Percentiles rank a stretch among this genome's conserved stretches.
phyloP scores from a whole-genome alignment of 1,139 yeast species.

The Magnusiomyces suaveolens region DNA sequence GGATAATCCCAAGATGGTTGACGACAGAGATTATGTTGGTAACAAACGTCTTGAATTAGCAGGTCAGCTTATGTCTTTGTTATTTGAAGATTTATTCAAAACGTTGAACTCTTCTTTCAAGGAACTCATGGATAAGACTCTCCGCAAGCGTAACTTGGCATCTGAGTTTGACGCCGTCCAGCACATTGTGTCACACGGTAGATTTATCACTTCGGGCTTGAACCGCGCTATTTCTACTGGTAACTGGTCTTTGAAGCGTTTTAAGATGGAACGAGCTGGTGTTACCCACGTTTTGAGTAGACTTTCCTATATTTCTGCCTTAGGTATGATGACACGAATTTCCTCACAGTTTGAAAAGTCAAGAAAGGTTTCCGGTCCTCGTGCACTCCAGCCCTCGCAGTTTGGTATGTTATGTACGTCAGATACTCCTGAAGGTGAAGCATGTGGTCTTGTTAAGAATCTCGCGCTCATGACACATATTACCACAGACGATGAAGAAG shows the following conservation, averaged over 20 bases:
- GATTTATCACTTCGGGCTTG: constrained; percentile 86
- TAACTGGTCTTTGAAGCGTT: constrained; percentile 96
- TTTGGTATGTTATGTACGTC: constrained; percentile 98
- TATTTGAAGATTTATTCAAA: constrained; percentile 93
- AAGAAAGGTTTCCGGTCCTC: constrained; percentile 95
- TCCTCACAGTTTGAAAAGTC: constrained; percentile 97
- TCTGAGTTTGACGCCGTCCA: constrained; percentile 90
- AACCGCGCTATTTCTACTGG: constrained; percentile 97
- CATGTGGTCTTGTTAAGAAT: constrained; percentile 96
- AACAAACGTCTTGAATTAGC: constrained; percentile 95
- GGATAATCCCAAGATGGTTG: constrained; percentile 90
- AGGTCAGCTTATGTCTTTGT: constrained; percentile 88
- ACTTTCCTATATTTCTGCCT: constrained; percentile 82
- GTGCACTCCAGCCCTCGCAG: constrained; percentile 98
- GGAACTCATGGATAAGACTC: constrained; percentile 83
- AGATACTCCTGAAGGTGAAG: constrained; percentile 99
- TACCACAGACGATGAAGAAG: constrained; percentile 96
- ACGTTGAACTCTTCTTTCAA: constrained; percentile 92
- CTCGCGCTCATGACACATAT: constrained; percentile 97
- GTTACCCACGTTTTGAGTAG: constrained; percentile 93
- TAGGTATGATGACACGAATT: constrained; percentile 99
- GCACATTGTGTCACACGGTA: constrained; percentile 81
- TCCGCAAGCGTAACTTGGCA: constrained; percentile 89
- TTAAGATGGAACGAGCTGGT: constrained; percentile 99
- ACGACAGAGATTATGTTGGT: constrained; percentile 97